Conservation (phyloP, 345 rosid genomes). For the Triadica sebifera region DNA sequence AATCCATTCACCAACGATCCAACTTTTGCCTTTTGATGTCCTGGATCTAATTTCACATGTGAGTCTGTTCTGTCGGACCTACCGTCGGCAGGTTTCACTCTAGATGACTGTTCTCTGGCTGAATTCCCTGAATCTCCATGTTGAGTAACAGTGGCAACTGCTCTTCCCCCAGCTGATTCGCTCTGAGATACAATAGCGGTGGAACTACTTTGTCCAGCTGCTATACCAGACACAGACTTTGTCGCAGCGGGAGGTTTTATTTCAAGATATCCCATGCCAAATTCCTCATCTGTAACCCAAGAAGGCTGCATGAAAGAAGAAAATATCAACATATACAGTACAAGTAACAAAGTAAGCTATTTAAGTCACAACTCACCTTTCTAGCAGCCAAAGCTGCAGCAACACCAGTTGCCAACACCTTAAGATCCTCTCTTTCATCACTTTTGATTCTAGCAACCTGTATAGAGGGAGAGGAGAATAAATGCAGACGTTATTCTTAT, state of each 20-base stretch:
- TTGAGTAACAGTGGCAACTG: constrained; percentile 34
- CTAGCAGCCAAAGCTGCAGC: constrained; percentile 97
- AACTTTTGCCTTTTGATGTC: constrained; percentile 57
- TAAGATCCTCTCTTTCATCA: constrained; percentile 98
- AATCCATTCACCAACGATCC: constrained; percentile 44
- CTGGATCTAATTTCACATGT: constrained; percentile 58
- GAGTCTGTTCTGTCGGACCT: constrained; percentile 61
- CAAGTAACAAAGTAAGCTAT: not conserved
- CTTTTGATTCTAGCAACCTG: constrained; percentile 92
- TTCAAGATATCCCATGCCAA: constrained; percentile 98
- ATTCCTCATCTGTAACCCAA: constrained; percentile 99
- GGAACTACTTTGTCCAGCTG: constrained; percentile 52
- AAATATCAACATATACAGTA: not conserved
- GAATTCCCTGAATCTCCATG: constrained; percentile 59
- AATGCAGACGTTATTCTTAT: constrained; percentile 6
- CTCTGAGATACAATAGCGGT: constrained; percentile 43
- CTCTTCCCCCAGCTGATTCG: constrained; percentile 56
- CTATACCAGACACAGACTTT: constrained; percentile 45
- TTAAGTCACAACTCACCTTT: constrained; percentile 55
- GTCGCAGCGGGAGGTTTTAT: constrained; percentile 65
- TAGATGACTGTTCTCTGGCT: constrained; percentile 57
- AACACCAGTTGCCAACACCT: constrained; percentile 97
- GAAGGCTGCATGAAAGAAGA: constrained; percentile 57
- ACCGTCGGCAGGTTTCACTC: constrained; percentile 66
- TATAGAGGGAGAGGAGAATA: constrained; percentile 10